Percentiles rank a stretch among this genome's conserved stretches.
Conservation (phyloP, 257 asterid genomes). For the Rauvolfia tetraphylla region DNA sequence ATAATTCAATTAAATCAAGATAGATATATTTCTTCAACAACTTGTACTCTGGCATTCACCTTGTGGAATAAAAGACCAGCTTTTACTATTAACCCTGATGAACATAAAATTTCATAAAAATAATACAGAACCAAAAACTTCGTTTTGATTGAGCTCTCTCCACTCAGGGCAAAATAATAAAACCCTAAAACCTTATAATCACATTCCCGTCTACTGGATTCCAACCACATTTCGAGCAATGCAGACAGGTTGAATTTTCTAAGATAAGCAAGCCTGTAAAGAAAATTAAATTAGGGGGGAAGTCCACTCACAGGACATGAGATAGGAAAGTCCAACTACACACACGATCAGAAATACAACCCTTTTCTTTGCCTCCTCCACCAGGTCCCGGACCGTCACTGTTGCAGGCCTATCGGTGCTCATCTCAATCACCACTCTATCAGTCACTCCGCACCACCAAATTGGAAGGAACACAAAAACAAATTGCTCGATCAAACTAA, state of each 20-base stretch:
- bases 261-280: neutral
- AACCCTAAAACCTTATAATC: neutral
- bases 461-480: neutral
- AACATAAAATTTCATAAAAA: neutral
- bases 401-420: constrained; percentile 34
- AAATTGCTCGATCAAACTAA: neutral
- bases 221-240: neutral
- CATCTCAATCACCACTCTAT: constrained; percentile 25
- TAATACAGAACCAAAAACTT: neutral
- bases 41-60: neutral
- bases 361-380: constrained; percentile 53
- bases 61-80: neutral
- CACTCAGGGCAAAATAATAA: neutral
- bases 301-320: constrained; percentile 44
- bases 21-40: neutral
- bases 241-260: neutral
- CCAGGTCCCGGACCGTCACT: constrained; percentile 40
- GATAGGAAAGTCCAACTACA: constrained; percentile 48
- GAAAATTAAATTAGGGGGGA: neutral
- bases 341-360: constrained; percentile 41
- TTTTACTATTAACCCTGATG: neutral
- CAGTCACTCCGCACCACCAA: neutral
- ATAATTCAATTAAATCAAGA: neutral
- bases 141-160: neutral
- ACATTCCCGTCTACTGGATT: neutral